Evolutionary conservation across 2,329 filamentous ascomycete genomes (phyloP).

Genomic region (Fusarium pininemorale): DNA sequence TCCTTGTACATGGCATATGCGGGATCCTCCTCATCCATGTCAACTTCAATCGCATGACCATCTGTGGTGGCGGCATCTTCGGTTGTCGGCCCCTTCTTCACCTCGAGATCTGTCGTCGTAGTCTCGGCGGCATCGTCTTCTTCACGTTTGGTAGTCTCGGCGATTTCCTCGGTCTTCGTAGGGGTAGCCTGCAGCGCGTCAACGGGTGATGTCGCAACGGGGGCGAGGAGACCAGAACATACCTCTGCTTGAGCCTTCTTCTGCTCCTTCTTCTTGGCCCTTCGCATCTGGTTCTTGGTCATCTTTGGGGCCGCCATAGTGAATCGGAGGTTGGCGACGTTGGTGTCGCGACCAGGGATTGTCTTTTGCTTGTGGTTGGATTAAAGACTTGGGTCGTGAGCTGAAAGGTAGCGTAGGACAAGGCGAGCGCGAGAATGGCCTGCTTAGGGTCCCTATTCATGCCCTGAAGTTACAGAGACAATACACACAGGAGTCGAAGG

Average conservation of each 20-base stretch:
- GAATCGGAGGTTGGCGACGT: conserved; percentile 39
- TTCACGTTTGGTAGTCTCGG: conserved; percentile 35
- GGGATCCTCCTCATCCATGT: conserved; percentile 77
- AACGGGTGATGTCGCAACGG: conserved; percentile 4
- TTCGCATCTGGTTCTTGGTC: conserved; percentile 93
- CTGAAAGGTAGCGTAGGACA: conserved; percentile 50
- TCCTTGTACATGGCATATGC: conserved; percentile 85
- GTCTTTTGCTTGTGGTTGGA: conserved; percentile 41
- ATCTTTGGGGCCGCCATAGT: conserved; percentile 75
- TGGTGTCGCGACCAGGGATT: conserved; percentile 40
- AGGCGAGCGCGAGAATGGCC: conserved; percentile 46
- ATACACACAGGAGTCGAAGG: not conserved
- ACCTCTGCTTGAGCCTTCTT: conserved; percentile 74
- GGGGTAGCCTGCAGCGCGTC: conserved; percentile 33
- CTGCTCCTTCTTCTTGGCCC: conserved; percentile 93
- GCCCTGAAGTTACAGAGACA: conserved; percentile 18
- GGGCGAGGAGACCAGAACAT: not conserved
- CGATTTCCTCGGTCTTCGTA: conserved; percentile 27
- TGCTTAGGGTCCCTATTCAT: conserved; percentile 53
- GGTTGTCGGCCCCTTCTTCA: conserved; percentile 50
- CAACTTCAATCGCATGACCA: conserved; percentile 64
- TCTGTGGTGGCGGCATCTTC: conserved; percentile 53
- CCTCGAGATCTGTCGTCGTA: conserved; percentile 52
- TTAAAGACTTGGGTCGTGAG: conserved; percentile 48
- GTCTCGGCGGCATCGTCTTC: conserved; percentile 47